Base-by-base conservation (phyloP, 108 stramenopile species). In the Pseudonitzschia delicatissima region DNA sequence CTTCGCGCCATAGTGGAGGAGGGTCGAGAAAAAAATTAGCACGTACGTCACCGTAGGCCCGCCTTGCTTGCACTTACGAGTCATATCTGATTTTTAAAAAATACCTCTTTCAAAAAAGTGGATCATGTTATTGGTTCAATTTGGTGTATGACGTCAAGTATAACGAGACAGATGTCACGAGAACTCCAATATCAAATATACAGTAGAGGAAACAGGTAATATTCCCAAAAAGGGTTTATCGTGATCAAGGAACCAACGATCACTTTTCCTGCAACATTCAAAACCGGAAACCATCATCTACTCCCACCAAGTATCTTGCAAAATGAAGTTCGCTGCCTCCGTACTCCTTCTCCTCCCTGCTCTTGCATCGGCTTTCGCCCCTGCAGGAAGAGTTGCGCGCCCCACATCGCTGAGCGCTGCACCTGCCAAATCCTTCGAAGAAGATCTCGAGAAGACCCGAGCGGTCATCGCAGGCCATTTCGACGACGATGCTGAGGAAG, bases 401-500 rank as follows among this genome's bases (percentile, higher is more conserved):
- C 4, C 49, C 6, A 50, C 61, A 5, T 42, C 59, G 36, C 35
- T 68, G 39, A 52, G 58, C 52, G 60, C 47, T 27, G 59, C 59
- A 48, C 44, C 60, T 17, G 85, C 85, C 57, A 86, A 79, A 67
- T 57, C 59, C 61, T 51, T 52, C 34, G 86, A 79, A 31, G 86
- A 87, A 66, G 86, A 87, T 59, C 55, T 84, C 21, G 86, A 82
- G 61, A 61, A 82, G 75, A 84, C 86, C 20, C 72, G 81, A 51
- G 59, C 77, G 71, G 81, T 82, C 53, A 79, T 84, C 59, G 50
- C 59, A 49, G 62, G 66, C 5, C 63, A 48, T 37, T 42, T 77
- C 51, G 52, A 25, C 27, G 53, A 27, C 18, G 53, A 33, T 32
- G 35, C n/a, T 3, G 59, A 61, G 61, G 61, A 62, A 17, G 57